Base-by-base conservation (phyloP, 768 basidiomycete species). In the Lactifluus volemus region DNA sequence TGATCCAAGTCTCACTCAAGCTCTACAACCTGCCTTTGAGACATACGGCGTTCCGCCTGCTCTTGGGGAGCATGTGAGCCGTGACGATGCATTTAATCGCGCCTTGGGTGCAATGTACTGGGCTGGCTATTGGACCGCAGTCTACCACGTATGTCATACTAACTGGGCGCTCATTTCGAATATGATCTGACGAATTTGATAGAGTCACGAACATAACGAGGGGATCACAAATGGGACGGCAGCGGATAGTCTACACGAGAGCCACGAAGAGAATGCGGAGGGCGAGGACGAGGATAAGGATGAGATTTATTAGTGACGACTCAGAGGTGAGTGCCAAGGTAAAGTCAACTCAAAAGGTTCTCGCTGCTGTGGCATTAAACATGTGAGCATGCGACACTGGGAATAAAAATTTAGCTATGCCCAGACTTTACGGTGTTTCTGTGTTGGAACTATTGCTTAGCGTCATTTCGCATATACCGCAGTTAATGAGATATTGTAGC, bases 101-200 rank as follows among this genome's bases (percentile, higher is more conserved):
- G 90, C 89, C 5, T 65, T 90, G 68, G 80, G 78, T 34, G 88
- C 90, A 17, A 90, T 87, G 84, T 92, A 92, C 70, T 92, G 90
- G 89, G 77, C 79, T 25, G 90, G 89, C 19, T 92, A 92, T 70
- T 92, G 89, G 89, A 89, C 88, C 2, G 89, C 89, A 1, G 79
- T 90, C 50, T 92, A 91, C 68, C 85, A 92, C 70, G 89, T 88
- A 67, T 52, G 83, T 76, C 19, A 11, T 17, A 30, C 38, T 56
- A 9, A 5, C 15, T 60, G 45, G 9, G 49, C 14, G 12, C 34
- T 15, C 36, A 14, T 17, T n/a, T 32, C 47, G n/a, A 34, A 30
- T 34, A 21, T 17, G 32, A 47, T 60, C 15, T 57, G 30, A 44
- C 21, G 48, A 19, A 7, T 44, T 29, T 5, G 32, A 8, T 56